These are phyloP conservation scores for Coelastrella sp. DNA, from an alignment of 139 green algal genomes.

Conservation along the genomic window DNA sequence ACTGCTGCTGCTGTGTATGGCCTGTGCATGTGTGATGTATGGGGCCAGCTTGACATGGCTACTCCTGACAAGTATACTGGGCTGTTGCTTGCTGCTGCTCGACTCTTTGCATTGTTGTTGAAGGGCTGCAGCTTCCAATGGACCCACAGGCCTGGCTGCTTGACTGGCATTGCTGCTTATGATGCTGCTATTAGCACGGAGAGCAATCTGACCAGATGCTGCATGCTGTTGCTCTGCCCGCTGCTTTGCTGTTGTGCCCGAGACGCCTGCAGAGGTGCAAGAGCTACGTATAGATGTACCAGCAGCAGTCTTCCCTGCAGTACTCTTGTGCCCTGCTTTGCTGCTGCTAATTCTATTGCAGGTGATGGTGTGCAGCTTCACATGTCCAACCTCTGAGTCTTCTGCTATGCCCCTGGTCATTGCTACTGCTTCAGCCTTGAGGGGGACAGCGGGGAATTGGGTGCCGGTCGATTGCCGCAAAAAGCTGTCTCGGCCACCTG, in stretches of 20 bases:
- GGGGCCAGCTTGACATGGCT: constrained; percentile 24
- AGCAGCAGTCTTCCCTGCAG: too few relatives aligned
- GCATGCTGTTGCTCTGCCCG: background rate
- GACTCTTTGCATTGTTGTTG: too few relatives aligned
- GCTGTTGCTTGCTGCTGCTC: background rate
- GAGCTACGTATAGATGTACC: too few relatives aligned
- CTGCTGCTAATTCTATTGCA: background rate
- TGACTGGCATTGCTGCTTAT: background rate
- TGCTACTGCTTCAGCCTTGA: too few relatives aligned
- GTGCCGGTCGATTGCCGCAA: too few relatives aligned
- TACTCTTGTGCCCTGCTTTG: background rate
- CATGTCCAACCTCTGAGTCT: too few relatives aligned
- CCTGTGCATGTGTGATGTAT: background rate
- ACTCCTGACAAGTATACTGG: background rate
- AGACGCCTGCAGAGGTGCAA: background rate
- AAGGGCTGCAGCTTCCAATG: too few relatives aligned
- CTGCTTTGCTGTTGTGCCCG: background rate
- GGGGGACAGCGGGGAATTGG: too few relatives aligned
- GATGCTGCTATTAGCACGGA: constrained; percentile 1
- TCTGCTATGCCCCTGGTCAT: too few relatives aligned
- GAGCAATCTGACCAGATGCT: background rate
- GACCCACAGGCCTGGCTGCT: background rate
- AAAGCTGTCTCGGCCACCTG: too few relatives aligned
- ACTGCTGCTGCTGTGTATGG: background rate
- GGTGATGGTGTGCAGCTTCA: too few relatives aligned